Percentiles rank a stretch among this genome's conserved stretches.
Evolutionary conservation across 2,329 filamentous ascomycete genomes (phyloP).

Genomic region (Colletotrichum sp.): DNA sequence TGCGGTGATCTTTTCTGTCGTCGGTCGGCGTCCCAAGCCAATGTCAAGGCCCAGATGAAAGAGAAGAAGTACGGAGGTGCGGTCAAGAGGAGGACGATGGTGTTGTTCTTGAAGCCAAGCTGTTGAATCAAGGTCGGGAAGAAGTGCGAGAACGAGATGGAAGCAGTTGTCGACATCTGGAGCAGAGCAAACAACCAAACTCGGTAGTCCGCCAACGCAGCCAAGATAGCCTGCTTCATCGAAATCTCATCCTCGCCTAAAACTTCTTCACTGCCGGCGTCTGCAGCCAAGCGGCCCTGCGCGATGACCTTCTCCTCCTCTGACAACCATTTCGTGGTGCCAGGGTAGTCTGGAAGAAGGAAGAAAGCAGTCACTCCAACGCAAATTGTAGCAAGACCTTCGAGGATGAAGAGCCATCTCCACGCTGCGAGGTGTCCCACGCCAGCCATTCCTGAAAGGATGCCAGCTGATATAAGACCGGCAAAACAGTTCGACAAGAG

Average conservation of each 20-base stretch:
- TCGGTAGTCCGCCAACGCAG: neutral
- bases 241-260: neutral
- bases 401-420: slow-evolving; percentile 82
- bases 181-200: neutral
- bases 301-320: neutral
- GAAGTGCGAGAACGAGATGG: slow-evolving; percentile 10
- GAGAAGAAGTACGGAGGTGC: slow-evolving; percentile 29
- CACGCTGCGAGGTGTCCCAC: slow-evolving; percentile 59
- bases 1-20: neutral
- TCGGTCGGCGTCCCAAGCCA: slow-evolving; percentile 12
- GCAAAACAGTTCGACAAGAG: slow-evolving; percentile 47
- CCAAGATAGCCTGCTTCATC: neutral
- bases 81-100: slow-evolving; percentile 24
- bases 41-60: neutral
- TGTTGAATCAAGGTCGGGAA: slow-evolving; percentile 32
- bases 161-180: neutral
- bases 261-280: neutral
- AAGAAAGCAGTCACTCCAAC: slow-evolving; percentile 41
- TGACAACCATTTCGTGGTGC: slow-evolving; percentile 17
- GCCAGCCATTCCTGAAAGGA: slow-evolving; percentile 60
- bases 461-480: slow-evolving; percentile 64
- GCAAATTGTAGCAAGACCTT: slow-evolving; percentile 55
- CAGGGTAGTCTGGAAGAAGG: slow-evolving; percentile 26
- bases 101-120: slow-evolving; percentile 26
- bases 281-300: neutral